Conservation (phyloP, 2,329 filamentous ascomycete genomes). For the Aspergillus viridinutans region DNA sequence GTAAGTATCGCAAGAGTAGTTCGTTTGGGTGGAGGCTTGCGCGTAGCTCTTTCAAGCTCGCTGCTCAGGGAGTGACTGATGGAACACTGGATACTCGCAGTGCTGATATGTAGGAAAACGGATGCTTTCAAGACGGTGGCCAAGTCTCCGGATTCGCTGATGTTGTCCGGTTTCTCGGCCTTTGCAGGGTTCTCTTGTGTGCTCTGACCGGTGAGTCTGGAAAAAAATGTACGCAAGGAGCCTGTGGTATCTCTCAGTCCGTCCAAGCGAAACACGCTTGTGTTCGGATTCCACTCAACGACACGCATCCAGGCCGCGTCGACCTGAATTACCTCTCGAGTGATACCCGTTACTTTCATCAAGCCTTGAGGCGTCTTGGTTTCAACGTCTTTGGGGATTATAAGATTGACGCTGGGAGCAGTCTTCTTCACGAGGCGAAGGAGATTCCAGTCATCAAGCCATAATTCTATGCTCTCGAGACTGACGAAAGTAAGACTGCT, state of each 20-base stretch:
- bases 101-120: slow-evolving; percentile 85
- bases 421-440: slow-evolving; percentile 77
- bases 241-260: slow-evolving; percentile 46
- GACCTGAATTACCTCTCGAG: slow-evolving; percentile 84
- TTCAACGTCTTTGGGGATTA: slow-evolving; percentile 73
- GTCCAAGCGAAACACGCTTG: slow-evolving; percentile 33
- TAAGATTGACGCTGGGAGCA: slow-evolving; percentile 68
- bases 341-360: slow-evolving; percentile 80
- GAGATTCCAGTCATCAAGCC: slow-evolving; percentile 81
- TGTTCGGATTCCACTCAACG: slow-evolving; percentile 73
- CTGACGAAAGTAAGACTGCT: slow-evolving; percentile 96
- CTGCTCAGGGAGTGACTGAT: slow-evolving; percentile 68
- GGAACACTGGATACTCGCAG: slow-evolving; percentile 73
- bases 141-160: slow-evolving; percentile 66
- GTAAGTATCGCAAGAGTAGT: slow-evolving; percentile 85
- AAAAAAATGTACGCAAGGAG: slow-evolving; percentile 75
- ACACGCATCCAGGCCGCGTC: slow-evolving; percentile 85
- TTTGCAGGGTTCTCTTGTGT: slow-evolving; percentile 36
- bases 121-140: slow-evolving; percentile 67
- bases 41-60: slow-evolving; percentile 91
- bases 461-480: slow-evolving; percentile 80
- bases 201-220: slow-evolving; percentile 62
- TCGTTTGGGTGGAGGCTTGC: slow-evolving; percentile 87
- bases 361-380: slow-evolving; percentile 79
- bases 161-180: slow-evolving; percentile 54